Evolutionary conservation across 768 basidiomycete genomes (phyloP), one percentile per base, ranked within the genome.

Genomic region (Rhizopogon sp.): DNA sequence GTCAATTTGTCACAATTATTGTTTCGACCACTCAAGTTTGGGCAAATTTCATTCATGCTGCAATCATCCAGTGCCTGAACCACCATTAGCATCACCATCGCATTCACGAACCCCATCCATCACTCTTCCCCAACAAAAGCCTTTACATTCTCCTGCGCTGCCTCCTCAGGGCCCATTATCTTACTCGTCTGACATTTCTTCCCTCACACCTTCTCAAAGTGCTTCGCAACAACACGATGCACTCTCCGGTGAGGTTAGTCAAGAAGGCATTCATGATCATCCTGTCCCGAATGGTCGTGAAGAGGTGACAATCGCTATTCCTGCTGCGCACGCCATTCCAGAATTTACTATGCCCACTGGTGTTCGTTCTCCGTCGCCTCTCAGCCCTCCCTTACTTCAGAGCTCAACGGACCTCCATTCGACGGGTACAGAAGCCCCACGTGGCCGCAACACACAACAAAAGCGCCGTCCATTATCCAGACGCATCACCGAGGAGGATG

Each of bases 181-280:
- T 42, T 68, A 54, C 64, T 64, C 72, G 4, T 82, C 83, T 52
- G 82, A 84, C 65, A 65, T 79, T 13, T 83, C 81, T n/a, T 87
- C 86, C 1, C 71, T 88, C 58, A 79, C 82, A 0, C 87, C 87
- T n/a, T 89, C 87, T 6, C 88, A 88, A 58, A 88, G 86, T 2
- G 85, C 85, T 2, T 89, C 88, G 16, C 85, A 90, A 68, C 62
- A 47, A 0, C 47, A 55, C 42, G 63, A 56, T n/a, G 43, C 51
- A 6, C 55, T 25, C 59, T 75, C 53, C 43, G 40, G 41, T 13
- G 60, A 55, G 31, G 58, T 50, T 1, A 65, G 51, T 35, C 61
- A 64, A 22, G 59, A 65, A 51, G 58, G 39, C 16, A 3, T 51
- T 7, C 67, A 58, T 43, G 56, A 57, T 3, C 39, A 39, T 3